Conservation (phyloP, 768 basidiomycete genomes). For the Leccinum broughii region DNA sequence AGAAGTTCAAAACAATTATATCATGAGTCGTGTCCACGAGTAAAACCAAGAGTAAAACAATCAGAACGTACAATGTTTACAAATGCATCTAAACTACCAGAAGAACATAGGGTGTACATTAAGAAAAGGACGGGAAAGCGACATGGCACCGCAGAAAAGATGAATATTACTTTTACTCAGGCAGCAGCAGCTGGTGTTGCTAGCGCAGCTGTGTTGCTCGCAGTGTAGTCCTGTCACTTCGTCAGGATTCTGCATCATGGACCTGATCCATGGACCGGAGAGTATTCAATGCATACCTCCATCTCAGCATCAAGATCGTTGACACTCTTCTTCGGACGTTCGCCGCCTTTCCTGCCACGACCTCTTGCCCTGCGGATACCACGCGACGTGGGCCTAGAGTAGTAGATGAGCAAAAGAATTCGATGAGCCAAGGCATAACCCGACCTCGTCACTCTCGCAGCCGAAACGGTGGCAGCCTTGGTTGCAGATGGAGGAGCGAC, state of each 20-base stretch:
- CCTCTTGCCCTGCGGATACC: conserved; percentile 51
- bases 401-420: conserved; percentile 5
- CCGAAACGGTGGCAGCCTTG: conserved; percentile 20
- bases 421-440: conserved; percentile 13
- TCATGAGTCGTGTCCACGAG: too few relatives aligned
- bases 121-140: background rate
- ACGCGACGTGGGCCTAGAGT: conserved; percentile 33
- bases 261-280: too few relatives aligned
- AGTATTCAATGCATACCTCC: conserved; percentile 60
- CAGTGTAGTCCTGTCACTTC: conserved; percentile 61
- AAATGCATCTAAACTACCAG: conserved; percentile 22
- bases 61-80: conserved; percentile 21
- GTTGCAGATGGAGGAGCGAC: conserved; percentile 69
- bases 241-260: background rate
- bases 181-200: conserved; percentile 44
- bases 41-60: conserved; percentile 6
- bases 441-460: conserved; percentile 37
- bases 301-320: conserved; percentile 98
- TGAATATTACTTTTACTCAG: conserved; percentile 8
- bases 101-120: conserved; percentile 10
- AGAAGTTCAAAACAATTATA: too few relatives aligned
- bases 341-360: conserved; percentile 44
- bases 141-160: background rate
- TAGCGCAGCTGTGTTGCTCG: conserved; percentile 46
- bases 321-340: conserved; percentile 74